phyloP scores from a whole-genome alignment of 2,329 filamentous ascomycete species.

The Pochonia chlamydosporia region DNA sequence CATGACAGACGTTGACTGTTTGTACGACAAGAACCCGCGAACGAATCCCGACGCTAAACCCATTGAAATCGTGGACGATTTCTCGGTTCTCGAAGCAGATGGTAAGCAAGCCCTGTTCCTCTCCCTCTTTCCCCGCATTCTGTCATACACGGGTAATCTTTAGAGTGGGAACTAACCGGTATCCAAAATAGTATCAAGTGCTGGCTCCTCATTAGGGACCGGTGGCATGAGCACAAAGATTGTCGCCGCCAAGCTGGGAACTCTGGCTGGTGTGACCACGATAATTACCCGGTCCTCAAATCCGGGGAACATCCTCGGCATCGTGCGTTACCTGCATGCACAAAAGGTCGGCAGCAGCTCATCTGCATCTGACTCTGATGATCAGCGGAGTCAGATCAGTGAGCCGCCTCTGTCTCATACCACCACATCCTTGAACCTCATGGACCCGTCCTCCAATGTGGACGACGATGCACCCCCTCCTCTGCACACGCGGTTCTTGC shows the following conservation, averaged over 20 bases:
- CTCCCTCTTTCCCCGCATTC: not conserved
- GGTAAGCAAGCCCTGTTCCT: constrained; percentile 35
- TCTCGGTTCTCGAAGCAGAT: constrained; percentile 75
- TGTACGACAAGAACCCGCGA: constrained; percentile 94
- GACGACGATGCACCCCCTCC: constrained; percentile 32
- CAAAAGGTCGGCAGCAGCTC: constrained; percentile 9
- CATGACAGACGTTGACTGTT: constrained; percentile 97
- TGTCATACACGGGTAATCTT: not conserved
- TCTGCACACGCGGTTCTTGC: constrained; percentile 88
- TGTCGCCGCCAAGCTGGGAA: constrained; percentile 83
- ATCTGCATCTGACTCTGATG: constrained; percentile 10
- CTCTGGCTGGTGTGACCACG: constrained; percentile 90
- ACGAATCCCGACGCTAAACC: constrained; percentile 78
- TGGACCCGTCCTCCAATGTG: constrained; percentile 15
- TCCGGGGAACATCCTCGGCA: constrained; percentile 83
- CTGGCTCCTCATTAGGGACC: constrained; percentile 83
- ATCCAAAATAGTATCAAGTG: constrained; percentile 63
- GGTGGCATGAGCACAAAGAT: constrained; percentile 99
- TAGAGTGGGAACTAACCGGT: constrained; percentile 12
- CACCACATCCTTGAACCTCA: constrained; percentile 35
- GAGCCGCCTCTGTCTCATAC: constrained; percentile 29
- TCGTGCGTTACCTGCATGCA: constrained; percentile 72
- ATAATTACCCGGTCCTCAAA: constrained; percentile 93
- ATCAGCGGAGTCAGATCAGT: constrained; percentile 13
- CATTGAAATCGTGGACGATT: constrained; percentile 90